Conservation (phyloP, 2,329 filamentous ascomycete genomes). For the Colletotrichum melonis region DNA sequence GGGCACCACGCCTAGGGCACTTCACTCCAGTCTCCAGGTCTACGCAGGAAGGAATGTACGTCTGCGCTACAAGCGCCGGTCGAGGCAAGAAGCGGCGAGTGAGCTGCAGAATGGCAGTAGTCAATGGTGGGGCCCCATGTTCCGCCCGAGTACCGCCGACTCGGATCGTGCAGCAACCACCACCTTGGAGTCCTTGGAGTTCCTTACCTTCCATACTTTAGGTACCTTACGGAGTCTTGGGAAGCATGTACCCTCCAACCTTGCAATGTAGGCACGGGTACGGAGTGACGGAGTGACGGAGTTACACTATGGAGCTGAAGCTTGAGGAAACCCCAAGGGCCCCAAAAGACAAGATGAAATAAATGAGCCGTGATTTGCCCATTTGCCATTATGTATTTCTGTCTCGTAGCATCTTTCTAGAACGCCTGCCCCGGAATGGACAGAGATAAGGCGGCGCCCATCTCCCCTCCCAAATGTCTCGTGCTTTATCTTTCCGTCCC, state of each 20-base stretch:
- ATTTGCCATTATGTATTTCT: constrained; percentile 53
- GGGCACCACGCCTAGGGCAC: background rate
- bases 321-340: background rate
- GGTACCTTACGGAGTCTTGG: too few species aligned
- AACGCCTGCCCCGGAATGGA: constrained; percentile 28
- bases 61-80: constrained; percentile 22
- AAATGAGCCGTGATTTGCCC: constrained; percentile 40
- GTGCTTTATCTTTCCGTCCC: constrained; percentile 36
- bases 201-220: background rate
- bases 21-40: background rate
- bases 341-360: constrained; percentile 24
- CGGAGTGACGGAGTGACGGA: background rate
- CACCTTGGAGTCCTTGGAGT: background rate
- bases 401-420: constrained; percentile 43
- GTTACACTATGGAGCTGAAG: background rate
- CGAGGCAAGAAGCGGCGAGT: background rate
- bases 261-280: background rate
- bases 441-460: constrained; percentile 45
- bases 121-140: constrained; percentile 9
- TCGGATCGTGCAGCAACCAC: constrained; percentile 31
- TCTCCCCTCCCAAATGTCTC: constrained; percentile 15
- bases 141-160: constrained; percentile 33
- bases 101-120: constrained; percentile 6
- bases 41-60: constrained; percentile 4
- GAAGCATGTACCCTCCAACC: too few species aligned